Evolutionary conservation across 1,284 basidiomycete species (phyloP).

Genomic region (Austroboletus niveus): DNA sequence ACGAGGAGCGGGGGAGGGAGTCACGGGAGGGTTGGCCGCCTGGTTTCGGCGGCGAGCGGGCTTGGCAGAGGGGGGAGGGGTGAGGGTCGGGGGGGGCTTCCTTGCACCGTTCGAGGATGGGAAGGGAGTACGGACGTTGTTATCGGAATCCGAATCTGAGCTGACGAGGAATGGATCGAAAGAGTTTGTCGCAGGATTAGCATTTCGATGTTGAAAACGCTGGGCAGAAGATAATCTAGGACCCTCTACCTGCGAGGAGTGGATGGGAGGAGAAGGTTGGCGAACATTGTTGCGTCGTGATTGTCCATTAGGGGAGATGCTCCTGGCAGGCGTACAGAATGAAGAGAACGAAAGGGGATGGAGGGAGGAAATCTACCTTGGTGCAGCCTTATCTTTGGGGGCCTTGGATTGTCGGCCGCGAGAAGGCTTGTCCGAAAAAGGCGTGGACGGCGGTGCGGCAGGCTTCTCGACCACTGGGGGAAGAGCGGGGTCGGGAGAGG

Average conservation of each 20-base stretch:
- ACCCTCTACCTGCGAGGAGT: constrained; percentile 64
- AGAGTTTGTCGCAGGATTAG: constrained; percentile 38
- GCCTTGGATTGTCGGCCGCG: constrained; percentile 29
- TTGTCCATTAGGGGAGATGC: constrained; percentile 46
- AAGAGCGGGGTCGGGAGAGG: constrained; percentile 7
- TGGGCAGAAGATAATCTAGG: constrained; percentile 29
- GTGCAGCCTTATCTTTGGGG: constrained; percentile 32
- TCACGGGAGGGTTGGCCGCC: constrained; percentile 20
- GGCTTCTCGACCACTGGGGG: constrained; percentile 25
- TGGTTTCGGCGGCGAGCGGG: constrained; percentile 49
- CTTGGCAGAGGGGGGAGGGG: constrained; percentile 50
- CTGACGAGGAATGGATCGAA: constrained; percentile 59
- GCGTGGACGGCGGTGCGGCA: constrained; percentile 14
- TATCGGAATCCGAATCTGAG: constrained; percentile 39
- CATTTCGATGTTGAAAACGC: constrained; percentile 30
- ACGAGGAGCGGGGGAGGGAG: constrained; percentile 27
- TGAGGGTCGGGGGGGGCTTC: constrained; percentile 41
- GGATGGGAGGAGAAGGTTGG: constrained; percentile 59
- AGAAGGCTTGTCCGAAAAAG: constrained; percentile 23
- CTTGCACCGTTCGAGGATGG: constrained; percentile 25
- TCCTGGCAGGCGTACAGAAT: constrained; percentile 35
- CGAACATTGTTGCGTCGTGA: constrained; percentile 48
- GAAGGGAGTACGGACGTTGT: constrained; percentile 16
- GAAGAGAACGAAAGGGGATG: neutral
- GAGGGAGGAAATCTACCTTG: constrained; percentile 26